Base-by-base conservation (phyloP, 2,329 filamentous ascomycete species). In the Clonostachys rosea region DNA sequence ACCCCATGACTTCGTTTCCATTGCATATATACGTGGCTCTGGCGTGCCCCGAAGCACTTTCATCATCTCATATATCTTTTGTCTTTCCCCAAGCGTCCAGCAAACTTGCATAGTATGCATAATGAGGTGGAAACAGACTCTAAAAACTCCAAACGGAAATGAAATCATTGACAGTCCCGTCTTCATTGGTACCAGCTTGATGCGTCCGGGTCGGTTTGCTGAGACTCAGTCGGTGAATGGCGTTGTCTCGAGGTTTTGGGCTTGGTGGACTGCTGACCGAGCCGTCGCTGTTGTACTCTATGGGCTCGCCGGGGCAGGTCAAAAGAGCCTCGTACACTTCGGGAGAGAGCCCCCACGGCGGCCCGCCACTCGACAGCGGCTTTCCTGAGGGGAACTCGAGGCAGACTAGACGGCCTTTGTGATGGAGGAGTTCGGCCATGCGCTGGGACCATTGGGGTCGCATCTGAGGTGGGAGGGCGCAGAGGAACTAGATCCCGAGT, bases 341-440 rank as follows among this genome's bases (percentile, higher is more conserved):
- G 1, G 86, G 77, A 12, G 81, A 78, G 39, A 89, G 67, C 8
- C 83, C 81, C 75, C 81, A 91, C 2, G 90, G 89, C 12, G 90
- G 89, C 0, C 90, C 89, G 10, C 75, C 75, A 10, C 76, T 73
- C 11, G 71, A 72, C 10, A 84, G 76, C 40, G 81, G 74, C 62
- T 91, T 94, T 51, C 80, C 76, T 2, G 85, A 82, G 10, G 90
- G 90, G 62, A 87, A 95, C 62, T 95, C 89, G 51, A 95, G 76
- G 65, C 81, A 84, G 45, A 85, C 60, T 24, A 86, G 67, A 36
- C 74, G 68, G 18, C 80, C 79, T 20, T 55, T 60, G 5, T 69
- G 60, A 6, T 70, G 69, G 33, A 85, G 67, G 37, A 84, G 68
- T 37, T 73, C 59, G 13, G 66, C 56, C 64, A 79, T 77, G 47